Evolutionary conservation across 164 flowering plant genomes (phyloP).

Genomic region (Cinnamomum micranthum): DNA sequence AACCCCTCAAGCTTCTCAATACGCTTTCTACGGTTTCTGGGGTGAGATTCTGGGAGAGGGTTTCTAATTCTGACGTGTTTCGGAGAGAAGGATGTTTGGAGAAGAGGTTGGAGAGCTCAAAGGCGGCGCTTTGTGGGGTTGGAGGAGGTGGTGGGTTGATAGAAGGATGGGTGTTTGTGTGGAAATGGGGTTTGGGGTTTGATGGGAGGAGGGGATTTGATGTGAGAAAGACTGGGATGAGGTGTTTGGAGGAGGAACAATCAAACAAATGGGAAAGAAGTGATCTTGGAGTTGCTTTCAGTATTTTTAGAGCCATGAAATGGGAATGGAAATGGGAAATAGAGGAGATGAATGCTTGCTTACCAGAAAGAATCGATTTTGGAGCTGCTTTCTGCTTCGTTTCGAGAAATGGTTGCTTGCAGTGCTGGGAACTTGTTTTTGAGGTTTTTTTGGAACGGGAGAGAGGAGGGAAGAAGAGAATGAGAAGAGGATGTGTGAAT

Average conservation of each 20-base stretch:
- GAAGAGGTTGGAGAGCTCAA: constrained; percentile 40
- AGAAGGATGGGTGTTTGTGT: neutral
- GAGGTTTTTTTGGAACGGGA: too few species aligned
- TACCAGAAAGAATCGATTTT: neutral
- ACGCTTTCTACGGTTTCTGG: constrained; percentile 54
- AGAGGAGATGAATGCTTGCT: neutral
- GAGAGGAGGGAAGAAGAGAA: too few species aligned
- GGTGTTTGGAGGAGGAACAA: neutral
- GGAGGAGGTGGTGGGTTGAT: neutral
- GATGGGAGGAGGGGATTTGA: neutral
- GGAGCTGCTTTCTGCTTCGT: too few species aligned
- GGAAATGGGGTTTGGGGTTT: neutral
- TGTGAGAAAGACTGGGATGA: neutral
- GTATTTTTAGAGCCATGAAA: neutral
- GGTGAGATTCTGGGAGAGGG: constrained; percentile 28
- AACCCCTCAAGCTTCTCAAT: constrained; percentile 39
- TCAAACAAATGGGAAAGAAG: too few species aligned
- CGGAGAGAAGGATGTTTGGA: constrained; percentile 24
- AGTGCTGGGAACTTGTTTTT: too few species aligned
- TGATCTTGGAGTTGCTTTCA: too few species aligned
- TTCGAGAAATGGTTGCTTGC: too few species aligned
- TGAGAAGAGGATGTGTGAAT: too few species aligned
- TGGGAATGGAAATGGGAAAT: neutral
- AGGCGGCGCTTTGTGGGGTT: neutral
- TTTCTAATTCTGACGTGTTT: constrained; percentile 6